phyloP scores from a whole-genome alignment of 805 yeast genomes.

The Ogataea nakhonphanomensis region DNA sequence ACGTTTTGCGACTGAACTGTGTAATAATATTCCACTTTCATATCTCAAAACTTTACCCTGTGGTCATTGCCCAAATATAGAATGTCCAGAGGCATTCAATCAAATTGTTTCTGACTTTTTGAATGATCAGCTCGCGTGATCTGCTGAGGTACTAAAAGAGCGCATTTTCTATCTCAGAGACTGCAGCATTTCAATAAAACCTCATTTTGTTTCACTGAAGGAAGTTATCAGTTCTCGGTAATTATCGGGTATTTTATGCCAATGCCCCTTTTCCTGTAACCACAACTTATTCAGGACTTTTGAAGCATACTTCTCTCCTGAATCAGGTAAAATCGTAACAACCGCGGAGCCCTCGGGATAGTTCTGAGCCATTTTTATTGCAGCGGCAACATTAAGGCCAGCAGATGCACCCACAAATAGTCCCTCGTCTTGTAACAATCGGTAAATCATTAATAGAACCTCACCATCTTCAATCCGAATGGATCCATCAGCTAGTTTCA shows the following conservation, averaged over 20 bases:
- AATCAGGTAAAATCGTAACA: neutral
- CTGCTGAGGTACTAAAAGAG: too few species aligned
- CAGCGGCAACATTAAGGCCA: neutral
- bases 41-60: neutral
- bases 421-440: neutral
- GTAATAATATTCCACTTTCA: neutral
- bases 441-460: neutral
- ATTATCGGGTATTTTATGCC: neutral
- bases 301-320: neutral
- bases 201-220: too few species aligned
- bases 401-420: neutral
- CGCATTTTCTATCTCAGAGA: too few species aligned
- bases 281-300: neutral
- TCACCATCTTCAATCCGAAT: neutral
- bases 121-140: too few species aligned
- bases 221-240: neutral
- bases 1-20: neutral
- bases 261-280: neutral
- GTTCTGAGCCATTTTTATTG: neutral
- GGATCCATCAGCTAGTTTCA: neutral
- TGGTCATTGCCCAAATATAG: neutral
- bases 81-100: neutral
- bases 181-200: too few species aligned
- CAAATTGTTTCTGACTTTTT: neutral
- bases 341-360: neutral